phyloP scores from a whole-genome alignment of 2,329 filamentous ascomycete species.

The Domatiomyces catenatus region DNA sequence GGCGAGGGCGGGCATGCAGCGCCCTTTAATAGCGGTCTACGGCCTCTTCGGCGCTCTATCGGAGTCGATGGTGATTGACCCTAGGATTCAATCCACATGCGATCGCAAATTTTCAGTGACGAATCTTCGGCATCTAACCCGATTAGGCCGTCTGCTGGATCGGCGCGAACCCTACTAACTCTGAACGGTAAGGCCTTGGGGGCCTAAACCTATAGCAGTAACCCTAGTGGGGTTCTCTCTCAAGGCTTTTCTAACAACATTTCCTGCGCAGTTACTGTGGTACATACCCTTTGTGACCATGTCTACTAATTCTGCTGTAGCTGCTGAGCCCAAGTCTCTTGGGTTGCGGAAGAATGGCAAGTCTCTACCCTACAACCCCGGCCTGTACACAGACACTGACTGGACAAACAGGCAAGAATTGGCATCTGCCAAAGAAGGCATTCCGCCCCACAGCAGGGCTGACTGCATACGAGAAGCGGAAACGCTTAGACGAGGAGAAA shows the following conservation, averaged over 20 bases:
- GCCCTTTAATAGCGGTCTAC: constrained; percentile 2
- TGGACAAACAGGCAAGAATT: constrained; percentile 64
- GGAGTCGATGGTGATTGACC: not conserved
- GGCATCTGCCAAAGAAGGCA: constrained; percentile 68
- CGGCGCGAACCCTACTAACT: too few relatives aligned
- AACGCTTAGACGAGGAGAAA: constrained; percentile 52
- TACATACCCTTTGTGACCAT: not conserved
- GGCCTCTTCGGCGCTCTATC: not conserved
- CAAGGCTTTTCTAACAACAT: not conserved
- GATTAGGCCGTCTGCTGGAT: not conserved
- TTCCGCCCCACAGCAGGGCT: constrained; percentile 71
- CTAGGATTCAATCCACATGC: not conserved
- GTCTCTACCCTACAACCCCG: not conserved
- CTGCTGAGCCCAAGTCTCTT: not conserved
- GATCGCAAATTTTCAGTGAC: not conserved
- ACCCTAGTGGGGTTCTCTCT: not conserved
- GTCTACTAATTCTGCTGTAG: not conserved
- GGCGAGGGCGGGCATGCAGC: not conserved
- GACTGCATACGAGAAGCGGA: constrained; percentile 62
- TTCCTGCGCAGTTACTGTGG: not conserved
- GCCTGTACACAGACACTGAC: not conserved
- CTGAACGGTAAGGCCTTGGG: too few relatives aligned
- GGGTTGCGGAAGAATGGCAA: not conserved
- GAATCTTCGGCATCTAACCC: not conserved
- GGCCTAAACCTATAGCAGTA: not conserved